Evolutionary conservation across 495 filamentous ascomycete species (phyloP).

Genomic region (Neurospora tetraspora): DNA sequence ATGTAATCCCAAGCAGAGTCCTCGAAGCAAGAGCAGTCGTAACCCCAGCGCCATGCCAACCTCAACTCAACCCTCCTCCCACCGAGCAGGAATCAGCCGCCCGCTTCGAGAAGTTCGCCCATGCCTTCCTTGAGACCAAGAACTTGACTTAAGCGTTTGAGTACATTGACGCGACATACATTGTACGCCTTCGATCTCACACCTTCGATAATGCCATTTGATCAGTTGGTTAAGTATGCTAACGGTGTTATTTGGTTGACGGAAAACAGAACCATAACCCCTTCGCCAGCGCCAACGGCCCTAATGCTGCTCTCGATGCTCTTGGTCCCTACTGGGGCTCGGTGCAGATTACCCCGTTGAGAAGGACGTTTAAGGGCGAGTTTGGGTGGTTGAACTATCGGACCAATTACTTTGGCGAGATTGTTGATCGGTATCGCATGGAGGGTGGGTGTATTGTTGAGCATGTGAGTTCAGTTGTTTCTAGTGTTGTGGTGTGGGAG

Average conservation of each 20-base stretch:
- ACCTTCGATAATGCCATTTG: background rate
- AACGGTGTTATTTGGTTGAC: background rate
- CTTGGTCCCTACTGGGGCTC: constrained; percentile 10
- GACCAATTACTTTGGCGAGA: constrained; percentile 8
- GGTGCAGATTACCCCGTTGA: constrained; percentile 11
- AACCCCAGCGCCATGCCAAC: constrained; percentile 12
- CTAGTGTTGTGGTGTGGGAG: background rate
- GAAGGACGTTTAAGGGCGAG: constrained; percentile 14
- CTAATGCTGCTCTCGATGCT: constrained; percentile 4
- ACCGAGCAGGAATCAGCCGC: constrained; percentile 14
- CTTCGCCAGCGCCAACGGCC: background rate
- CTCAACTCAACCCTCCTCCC: constrained; percentile 6
- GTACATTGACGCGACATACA: constrained; percentile 20
- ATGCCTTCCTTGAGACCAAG: constrained; percentile 23
- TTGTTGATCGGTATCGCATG: constrained; percentile 20
- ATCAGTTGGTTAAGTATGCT: background rate
- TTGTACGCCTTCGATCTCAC: constrained; percentile 6
- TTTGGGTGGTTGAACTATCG: constrained; percentile 22
- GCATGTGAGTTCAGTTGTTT: constrained; percentile 14
- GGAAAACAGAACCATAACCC: constrained; percentile 1
- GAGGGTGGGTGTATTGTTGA: constrained; percentile 24
- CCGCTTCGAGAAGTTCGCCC: constrained; percentile 22
- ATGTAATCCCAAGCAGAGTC: background rate
- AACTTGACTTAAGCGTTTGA: constrained; percentile 25
- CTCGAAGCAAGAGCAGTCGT: background rate